Evolutionary conservation across 2,329 filamentous ascomycete species (phyloP).

Genomic region (Rutstroemia sp.): DNA sequence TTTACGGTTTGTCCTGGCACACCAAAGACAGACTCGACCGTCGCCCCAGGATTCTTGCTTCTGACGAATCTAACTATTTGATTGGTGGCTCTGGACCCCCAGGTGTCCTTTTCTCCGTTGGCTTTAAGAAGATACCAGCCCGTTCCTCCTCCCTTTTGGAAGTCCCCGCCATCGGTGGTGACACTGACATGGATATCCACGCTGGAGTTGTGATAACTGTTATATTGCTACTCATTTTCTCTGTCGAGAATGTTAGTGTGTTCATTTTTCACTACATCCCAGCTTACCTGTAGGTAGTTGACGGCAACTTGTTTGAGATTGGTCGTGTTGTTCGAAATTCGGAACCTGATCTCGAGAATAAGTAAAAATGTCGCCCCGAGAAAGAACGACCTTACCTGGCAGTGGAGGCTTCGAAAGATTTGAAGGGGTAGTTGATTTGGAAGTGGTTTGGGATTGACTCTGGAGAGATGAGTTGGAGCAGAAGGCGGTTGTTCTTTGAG

Average conservation of each 20-base stretch:
- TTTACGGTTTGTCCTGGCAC: neutral
- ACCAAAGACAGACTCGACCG: neutral
- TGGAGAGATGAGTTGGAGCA: neutral
- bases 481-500: neutral
- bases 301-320: neutral
- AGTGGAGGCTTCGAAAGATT: neutral
- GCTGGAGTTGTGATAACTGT: constrained; percentile 1
- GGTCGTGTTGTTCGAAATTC: neutral
- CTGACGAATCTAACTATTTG: neutral
- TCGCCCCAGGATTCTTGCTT: neutral
- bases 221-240: neutral
- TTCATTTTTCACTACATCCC: neutral
- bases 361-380: neutral
- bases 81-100: neutral
- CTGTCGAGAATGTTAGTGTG: neutral
- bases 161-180: neutral
- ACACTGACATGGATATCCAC: neutral
- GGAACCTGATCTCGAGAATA: neutral
- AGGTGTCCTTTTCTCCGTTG: neutral
- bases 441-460: neutral
- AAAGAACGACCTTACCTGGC: neutral
- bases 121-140: neutral
- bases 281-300: neutral
- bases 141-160: constrained; percentile 5
- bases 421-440: neutral